Evolutionary conservation across 108 stramenopile genomes (phyloP).

Genomic region (Skeletonema tropicum): DNA sequence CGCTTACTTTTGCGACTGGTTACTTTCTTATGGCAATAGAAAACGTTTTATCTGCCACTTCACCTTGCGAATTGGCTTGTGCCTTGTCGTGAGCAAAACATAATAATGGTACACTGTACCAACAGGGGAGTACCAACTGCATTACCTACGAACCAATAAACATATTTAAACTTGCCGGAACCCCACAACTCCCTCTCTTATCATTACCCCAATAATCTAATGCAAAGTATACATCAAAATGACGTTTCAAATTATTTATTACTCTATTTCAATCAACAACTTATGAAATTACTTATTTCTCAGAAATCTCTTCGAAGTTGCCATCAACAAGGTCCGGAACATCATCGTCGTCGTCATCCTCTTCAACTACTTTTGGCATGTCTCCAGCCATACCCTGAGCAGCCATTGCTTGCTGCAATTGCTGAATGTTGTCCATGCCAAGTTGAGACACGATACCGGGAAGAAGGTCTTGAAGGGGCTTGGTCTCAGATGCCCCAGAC

Average conservation of each 20-base stretch:
- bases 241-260: conserved; percentile 5
- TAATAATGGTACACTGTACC: too few species aligned
- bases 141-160: too few species aligned
- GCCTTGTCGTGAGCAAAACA: too few species aligned
- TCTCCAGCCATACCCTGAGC: conserved; percentile 43
- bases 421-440: conserved; percentile 91
- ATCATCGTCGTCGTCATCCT: conserved; percentile 89
- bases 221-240: background rate
- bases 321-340: conserved; percentile 97
- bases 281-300: conserved; percentile 30
- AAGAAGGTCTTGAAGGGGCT: conserved; percentile 93
- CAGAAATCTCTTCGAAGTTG: conserved; percentile 94
- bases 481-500: conserved; percentile 90
- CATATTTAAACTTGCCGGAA: too few species aligned
- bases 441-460: conserved; percentile 96
- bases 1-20: too few species aligned
- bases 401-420: conserved; percentile 79
- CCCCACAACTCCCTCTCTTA: too few species aligned
- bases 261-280: background rate
- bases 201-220: background rate
- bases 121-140: too few species aligned
- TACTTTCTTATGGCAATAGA: too few species aligned
- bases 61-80: too few species aligned
- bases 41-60: too few species aligned
- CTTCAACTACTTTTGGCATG: conserved; percentile 53